These are phyloP conservation scores for Triticum urartu DNA, from an alignment of 176 grass and related monocot genomes.

Conservation along the genomic window DNA sequence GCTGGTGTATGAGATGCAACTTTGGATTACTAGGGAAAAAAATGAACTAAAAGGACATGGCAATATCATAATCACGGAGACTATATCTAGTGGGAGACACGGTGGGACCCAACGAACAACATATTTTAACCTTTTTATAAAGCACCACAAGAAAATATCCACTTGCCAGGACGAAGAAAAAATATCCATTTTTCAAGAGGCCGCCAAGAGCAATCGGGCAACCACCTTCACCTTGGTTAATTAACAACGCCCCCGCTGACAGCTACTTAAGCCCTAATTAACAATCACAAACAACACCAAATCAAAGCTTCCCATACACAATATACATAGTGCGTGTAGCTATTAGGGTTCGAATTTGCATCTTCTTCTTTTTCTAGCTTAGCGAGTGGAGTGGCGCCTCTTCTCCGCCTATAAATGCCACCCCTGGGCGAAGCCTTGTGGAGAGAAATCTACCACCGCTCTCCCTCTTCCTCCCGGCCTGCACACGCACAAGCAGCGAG, in stretches of 20 bases:
- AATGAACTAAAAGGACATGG: too few species aligned
- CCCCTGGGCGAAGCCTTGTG: neutral
- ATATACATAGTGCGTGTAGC: neutral
- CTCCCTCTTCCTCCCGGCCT: neutral
- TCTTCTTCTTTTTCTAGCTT: neutral
- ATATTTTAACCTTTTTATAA: too few species aligned
- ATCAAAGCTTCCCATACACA: neutral
- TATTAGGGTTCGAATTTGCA: conserved; percentile 28
- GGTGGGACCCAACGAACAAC: too few species aligned
- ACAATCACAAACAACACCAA: neutral
- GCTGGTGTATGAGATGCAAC: too few species aligned
- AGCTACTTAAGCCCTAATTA: neutral
- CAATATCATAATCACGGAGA: too few species aligned
- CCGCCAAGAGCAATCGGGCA: conserved; percentile 4
- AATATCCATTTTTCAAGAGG: neutral
- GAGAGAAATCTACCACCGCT: neutral
- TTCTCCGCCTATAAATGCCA: conserved; percentile 54
- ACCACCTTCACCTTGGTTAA: neutral
- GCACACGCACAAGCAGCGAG: neutral
- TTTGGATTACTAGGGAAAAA: too few species aligned
- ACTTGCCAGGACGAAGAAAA: neutral
- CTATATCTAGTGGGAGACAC: too few species aligned
- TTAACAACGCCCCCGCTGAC: neutral
- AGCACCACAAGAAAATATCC: too few species aligned
- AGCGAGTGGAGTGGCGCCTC: neutral